Conservation (phyloP, 2,329 filamentous ascomycete genomes). For the Sporothrix mexicana region DNA sequence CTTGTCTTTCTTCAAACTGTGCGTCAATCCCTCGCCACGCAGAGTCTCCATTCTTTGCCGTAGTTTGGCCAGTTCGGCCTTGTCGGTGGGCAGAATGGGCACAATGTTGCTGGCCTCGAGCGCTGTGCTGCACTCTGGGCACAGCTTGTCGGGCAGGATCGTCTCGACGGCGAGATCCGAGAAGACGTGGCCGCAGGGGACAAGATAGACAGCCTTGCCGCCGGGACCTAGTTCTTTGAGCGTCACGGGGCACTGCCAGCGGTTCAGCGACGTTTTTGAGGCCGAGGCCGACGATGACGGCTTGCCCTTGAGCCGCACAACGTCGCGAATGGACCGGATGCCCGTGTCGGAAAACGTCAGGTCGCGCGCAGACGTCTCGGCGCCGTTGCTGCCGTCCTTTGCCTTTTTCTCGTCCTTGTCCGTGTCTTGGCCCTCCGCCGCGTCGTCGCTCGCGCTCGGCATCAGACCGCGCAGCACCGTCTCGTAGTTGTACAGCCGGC, state of each 20-base stretch:
- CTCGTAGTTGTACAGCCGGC: constrained; percentile 94
- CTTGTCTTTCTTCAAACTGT: constrained; percentile 82
- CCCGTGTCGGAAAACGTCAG: constrained; percentile 55
- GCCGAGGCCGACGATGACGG: constrained; percentile 35
- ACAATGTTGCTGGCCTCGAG: constrained; percentile 80
- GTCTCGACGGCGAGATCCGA: constrained; percentile 84
- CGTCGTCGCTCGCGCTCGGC: constrained; percentile 55
- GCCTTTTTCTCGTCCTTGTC: no score
- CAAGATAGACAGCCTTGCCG: constrained; percentile 83
- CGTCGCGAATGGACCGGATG: constrained; percentile 83
- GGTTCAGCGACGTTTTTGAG: constrained; percentile 50
- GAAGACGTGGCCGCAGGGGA: constrained; percentile 96
- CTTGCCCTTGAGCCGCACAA: constrained; percentile 84
- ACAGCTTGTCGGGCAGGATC: constrained; percentile 64
- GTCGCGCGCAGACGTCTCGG: constrained; percentile 49
- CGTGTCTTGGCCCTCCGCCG: constrained; percentile 46
- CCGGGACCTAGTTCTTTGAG: constrained; percentile 81
- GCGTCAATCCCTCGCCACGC: constrained; percentile 73
- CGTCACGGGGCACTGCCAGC: constrained; percentile 84
- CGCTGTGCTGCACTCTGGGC: constrained; percentile 74
- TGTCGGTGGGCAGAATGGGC: constrained; percentile 75
- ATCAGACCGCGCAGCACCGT: constrained; percentile 71
- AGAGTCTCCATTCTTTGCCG: constrained; percentile 71
- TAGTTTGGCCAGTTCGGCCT: constrained; percentile 72
- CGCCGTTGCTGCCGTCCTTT: constrained; percentile 40